phyloP scores from a whole-genome alignment of 306 rosid genomes.

The Fagus crenata region DNA sequence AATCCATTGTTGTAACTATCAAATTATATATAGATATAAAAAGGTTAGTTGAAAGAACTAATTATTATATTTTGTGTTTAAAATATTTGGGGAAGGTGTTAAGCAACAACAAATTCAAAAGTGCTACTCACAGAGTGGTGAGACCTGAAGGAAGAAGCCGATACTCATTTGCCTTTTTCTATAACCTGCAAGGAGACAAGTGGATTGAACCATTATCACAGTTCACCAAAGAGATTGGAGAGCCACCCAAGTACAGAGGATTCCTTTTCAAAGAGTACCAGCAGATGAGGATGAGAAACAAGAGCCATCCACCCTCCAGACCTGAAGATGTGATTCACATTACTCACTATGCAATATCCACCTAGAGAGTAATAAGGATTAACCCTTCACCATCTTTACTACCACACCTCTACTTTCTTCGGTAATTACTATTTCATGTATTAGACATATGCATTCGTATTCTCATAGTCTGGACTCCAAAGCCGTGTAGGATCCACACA shows the following conservation, averaged over 20 bases:
- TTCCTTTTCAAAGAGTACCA: conserved; percentile 46
- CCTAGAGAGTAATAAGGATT: too few species aligned
- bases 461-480: too few species aligned
- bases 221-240: conserved; percentile 48
- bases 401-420: too few species aligned
- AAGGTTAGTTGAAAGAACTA: too few species aligned
- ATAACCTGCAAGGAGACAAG: conserved; percentile 45
- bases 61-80: not conserved
- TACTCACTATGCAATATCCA: conserved; percentile 41
- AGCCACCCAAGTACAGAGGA: conserved; percentile 48
- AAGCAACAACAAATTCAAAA: conserved; percentile 51
- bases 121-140: conserved; percentile 53
- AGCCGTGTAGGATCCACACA: too few species aligned
- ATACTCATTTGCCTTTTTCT: conserved; percentile 46
- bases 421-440: too few species aligned
- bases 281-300: conserved; percentile 42
- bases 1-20: too few species aligned
- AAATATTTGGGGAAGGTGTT: conserved; percentile 36
- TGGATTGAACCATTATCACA: conserved; percentile 54
- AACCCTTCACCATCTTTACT: too few species aligned
- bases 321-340: conserved; percentile 46
- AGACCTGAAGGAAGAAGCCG: conserved; percentile 36
- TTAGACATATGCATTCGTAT: too few species aligned
- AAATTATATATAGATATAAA: too few species aligned
- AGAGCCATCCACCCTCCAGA: conserved; percentile 44